Base-by-base conservation (phyloP, 1,284 basidiomycete genomes). In the Cutaneotrichosporon spelunceum region DNA sequence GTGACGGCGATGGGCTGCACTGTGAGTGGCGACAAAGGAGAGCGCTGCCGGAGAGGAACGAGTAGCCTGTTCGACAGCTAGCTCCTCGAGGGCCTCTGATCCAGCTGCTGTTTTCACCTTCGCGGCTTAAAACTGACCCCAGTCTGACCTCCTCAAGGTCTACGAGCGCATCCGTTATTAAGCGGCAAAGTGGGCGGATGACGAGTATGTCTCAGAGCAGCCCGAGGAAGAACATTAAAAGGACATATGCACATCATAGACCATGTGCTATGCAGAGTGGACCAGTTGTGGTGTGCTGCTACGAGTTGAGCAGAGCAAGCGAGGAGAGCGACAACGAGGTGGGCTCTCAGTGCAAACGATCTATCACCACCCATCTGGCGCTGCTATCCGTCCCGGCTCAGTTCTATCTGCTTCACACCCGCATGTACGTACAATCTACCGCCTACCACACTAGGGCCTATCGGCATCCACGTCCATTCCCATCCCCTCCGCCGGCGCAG, bases 1-100 rank as follows among this genome's bases (percentile, higher is more conserved):
- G 95, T 99, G 19, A 99, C 95, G 19, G 96, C 95, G 0, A 98
- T 98, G 93, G 95, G 95, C 24, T 93, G 98, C 21, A 78, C 75
- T 30, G 77, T 77, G 70, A 74, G 78, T 72, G 7, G 11, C 11
- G 45, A n/a, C n/a, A n/a, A n/a, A n/a, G n/a, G n/a, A n/a, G n/a
- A n/a, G n/a, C n/a, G n/a, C n/a, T n/a, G n/a, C n/a, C n/a, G n/a
- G n/a, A n/a, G n/a, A n/a, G n/a, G n/a, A n/a, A n/a, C n/a, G n/a
- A n/a, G n/a, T n/a, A n/a, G n/a, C n/a, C n/a, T n/a, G n/a, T n/a
- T n/a, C n/a, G n/a, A n/a, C n/a, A n/a, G 48, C 33, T 10, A 21
- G n/a, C 30, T 39, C 36, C 2, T 39, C 16, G 6, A 27, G 13
- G 7, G 44, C n/a, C 6, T 19, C 33, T 39, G 36, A n/a, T n/a